Percentiles rank a stretch among this genome's conserved stretches.
Conservation (phyloP, 495 filamentous ascomycete genomes). For the Haplographium delicatum region DNA sequence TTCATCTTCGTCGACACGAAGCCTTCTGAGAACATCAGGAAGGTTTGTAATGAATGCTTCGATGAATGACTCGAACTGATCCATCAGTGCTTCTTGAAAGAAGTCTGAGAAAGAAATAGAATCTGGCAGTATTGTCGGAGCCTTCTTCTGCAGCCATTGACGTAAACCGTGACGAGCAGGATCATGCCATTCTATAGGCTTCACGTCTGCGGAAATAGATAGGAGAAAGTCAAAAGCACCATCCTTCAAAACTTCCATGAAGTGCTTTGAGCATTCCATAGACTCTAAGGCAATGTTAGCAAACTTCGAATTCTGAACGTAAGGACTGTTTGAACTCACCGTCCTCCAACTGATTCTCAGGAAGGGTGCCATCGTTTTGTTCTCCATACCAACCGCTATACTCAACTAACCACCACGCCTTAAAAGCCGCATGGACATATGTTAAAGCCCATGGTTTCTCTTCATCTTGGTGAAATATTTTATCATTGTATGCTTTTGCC, state of each 20-base stretch:
- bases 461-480: constrained; percentile 58
- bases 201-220: constrained; percentile 73
- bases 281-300: constrained; percentile 44
- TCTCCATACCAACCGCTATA: constrained; percentile 89
- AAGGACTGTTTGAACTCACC: constrained; percentile 25
- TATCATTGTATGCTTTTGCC: constrained; percentile 62
- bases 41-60: constrained; percentile 91
- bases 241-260: constrained; percentile 74
- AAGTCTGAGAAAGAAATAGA: constrained; percentile 52
- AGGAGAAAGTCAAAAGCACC: constrained; percentile 90
- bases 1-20: constrained; percentile 86
- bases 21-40: constrained; percentile 80
- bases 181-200: constrained; percentile 68
- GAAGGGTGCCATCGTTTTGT: constrained; percentile 45
- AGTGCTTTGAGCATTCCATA: constrained; percentile 60
- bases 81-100: constrained; percentile 66
- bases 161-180: constrained; percentile 69
- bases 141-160: constrained; percentile 70
- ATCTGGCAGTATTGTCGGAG: constrained; percentile 59
- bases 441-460: constrained; percentile 61
- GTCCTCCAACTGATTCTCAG: constrained; percentile 45
- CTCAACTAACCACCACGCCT: constrained; percentile 80
- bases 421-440: constrained; percentile 69
- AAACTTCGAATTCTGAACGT: constrained; percentile 4
- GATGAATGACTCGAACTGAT: constrained; percentile 77